Evolutionary conservation across 2,329 filamentous ascomycete genomes (phyloP), one percentile per base, ranked within the genome.

Genomic region (Cordyceps cateniannulata): DNA sequence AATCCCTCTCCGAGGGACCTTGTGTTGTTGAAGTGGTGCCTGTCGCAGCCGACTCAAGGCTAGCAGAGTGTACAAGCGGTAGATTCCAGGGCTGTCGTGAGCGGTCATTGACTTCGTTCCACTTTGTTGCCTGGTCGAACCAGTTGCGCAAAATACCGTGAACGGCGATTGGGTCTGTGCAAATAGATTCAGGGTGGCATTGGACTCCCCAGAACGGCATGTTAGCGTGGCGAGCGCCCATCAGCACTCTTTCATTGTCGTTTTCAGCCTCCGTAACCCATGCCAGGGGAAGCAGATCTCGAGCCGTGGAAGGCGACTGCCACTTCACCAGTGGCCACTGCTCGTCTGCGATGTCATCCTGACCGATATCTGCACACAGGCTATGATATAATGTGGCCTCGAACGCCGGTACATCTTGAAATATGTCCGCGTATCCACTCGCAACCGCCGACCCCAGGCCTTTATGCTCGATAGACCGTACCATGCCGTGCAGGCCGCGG

Each of bases 161-260:
- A 1, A 89, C 87, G 62, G 82, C 81, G 3, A 79, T 75, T 1
- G 58, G 53, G 44, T 90, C 89, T 4, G 92, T 96, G 71, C 91
- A 96, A 16, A 91, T 84, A 0, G 91, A 96, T 72, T 97, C 92
- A 0, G 92, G 92, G 69, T 96, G 92, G 67, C 95, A 96, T 69
- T 96, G 93, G 20, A 96, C 80, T 0, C 89, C 93, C 87, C 89
- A 96, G 64, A 93, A 89, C 0, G 93, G 92, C 65, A 85, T 87
- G 1, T 65, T 69, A 20, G 71, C 74, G 71, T 96, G 91, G 64
- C 80, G 84, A 18, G 87, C 85, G 0, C 83, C 90, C 90, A 96
- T 96, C n/a, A 95, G 73, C 3, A 92, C 80, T 47, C 81, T 75
- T 68, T 84, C 81, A 9, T 68, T 65, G 10, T 64, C 67, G 12